Base-by-base conservation (phyloP, 2,329 filamentous ascomycete species). In the Atkinsonella texensis region DNA sequence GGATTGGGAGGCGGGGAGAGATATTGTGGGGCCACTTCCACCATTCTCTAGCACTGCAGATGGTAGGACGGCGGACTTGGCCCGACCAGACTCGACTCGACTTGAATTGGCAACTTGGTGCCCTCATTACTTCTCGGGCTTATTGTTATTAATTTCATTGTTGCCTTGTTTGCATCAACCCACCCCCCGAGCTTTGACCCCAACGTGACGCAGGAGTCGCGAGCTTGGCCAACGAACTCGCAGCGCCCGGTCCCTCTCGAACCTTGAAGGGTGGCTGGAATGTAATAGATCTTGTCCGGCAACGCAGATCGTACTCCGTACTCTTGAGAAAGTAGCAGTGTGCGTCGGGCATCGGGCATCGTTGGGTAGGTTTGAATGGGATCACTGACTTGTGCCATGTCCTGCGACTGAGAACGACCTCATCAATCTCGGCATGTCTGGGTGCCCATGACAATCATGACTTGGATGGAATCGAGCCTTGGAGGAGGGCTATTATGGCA, bases 291-390 rank as follows among this genome's bases (percentile, higher is more conserved):
- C 15, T 48, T 28, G 20, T 48, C 44, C 18, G 39, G 40, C 48
- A 39, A 41, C 44, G 11, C 1, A 28, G 28, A 39, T 44, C 38
- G 46, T 53, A 39, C 23, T 47, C 39, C 28, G 46, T 53, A 39
- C 23, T 47, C 28, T 39, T 43, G 15, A 17, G 13, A 9, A 23
- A 39, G 17, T 31, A 28, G 28, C 15, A 45, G 44, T 33, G 43
- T 32, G 48, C 47, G 48, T 53, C 35, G 35, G 35, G 35, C 48
- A 53, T 28, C 28, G 51, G 51, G 51, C 48, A 53, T 47, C 52
- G 48, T 53, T 50, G 48, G 52, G 52, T 53, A 43, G 33, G 33
- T 15, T 20, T 3, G 15, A 18, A 31, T 32, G 11, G 31, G 35
- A 31, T 46, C n/a, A 31, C 23, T 12, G 18, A n/a, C 42, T 32